Evolutionary conservation across 2,329 filamentous ascomycete genomes (phyloP).

Genomic region (Fusarium sacchari): DNA sequence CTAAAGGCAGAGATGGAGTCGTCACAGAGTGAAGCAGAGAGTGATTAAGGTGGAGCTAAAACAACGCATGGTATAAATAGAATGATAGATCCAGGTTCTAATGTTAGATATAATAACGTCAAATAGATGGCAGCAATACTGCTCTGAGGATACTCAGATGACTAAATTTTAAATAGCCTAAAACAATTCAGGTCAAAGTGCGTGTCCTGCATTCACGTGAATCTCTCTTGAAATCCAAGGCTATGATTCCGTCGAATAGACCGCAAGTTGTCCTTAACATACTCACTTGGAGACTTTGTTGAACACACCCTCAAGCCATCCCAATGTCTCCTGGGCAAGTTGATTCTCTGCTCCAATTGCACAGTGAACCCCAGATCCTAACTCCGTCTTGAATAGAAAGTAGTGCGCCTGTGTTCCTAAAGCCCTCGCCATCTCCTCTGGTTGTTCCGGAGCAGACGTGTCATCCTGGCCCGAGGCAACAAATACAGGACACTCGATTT

Average conservation of each 20-base stretch:
- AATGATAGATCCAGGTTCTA: neutral
- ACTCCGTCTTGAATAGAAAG: neutral
- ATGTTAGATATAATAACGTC: neutral
- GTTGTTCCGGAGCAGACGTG: neutral
- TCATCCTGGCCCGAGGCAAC: neutral
- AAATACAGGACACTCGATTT: constrained; percentile 6
- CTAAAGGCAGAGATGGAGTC: constrained; percentile 4
- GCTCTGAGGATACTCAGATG: neutral
- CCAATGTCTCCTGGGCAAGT: neutral
- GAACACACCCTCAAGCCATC: neutral
- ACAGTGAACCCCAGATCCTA: neutral
- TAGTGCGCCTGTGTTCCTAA: neutral
- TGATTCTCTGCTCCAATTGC: neutral
- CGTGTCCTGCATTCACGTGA: rapidly evolving
- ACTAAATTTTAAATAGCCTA: too few species aligned
- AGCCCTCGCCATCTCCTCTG: neutral
- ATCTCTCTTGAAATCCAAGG: rapidly evolving
- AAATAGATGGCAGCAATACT: neutral
- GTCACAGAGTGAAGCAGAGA: neutral
- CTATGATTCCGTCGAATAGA: neutral
- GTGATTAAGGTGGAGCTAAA: neutral
- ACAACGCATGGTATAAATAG: neutral
- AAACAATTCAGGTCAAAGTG: neutral
- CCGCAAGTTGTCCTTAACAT: rapidly evolving
- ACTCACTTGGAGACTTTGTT: neutral